Conservation (phyloP, 2,329 filamentous ascomycete species). For the Aspergillus udagawae region DNA sequence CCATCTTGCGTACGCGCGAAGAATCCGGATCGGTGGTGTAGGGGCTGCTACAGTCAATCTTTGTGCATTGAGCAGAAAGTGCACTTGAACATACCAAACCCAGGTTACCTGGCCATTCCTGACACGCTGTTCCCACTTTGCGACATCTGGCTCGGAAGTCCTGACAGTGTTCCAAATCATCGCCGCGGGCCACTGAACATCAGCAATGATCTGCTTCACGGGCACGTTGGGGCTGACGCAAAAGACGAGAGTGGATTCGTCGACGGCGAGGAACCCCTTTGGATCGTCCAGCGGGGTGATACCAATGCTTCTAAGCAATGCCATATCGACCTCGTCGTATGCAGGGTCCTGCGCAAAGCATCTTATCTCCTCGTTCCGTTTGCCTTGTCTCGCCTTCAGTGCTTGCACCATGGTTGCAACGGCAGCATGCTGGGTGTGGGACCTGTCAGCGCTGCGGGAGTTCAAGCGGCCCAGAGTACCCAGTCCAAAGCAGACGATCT, state of each 20-base stretch:
- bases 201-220: constrained; percentile 38
- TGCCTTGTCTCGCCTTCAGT: constrained; percentile 7
- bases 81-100: constrained; percentile 8
- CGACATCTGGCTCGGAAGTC: constrained; percentile 1
- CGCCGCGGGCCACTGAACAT: constrained; percentile 33
- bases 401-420: constrained; percentile 17
- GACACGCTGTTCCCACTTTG: constrained; percentile 9
- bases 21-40: constrained; percentile 22
- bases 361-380: constrained; percentile 4
- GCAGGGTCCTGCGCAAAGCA: constrained; percentile 28
- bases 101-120: constrained; percentile 14
- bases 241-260: constrained; percentile 37
- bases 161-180: constrained; percentile 24
- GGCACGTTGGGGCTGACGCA: constrained; percentile 31
- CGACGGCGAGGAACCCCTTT: constrained; percentile 35
- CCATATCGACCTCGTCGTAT: constrained; percentile 17
- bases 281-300: constrained; percentile 25
- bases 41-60: constrained; percentile 6
- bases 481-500: constrained; percentile 23
- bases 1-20: constrained; percentile 17
- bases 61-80: not conserved
- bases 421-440: constrained; percentile 22
- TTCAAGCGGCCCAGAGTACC: constrained; percentile 12
- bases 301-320: constrained; percentile 14
- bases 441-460: constrained; percentile 6